Percentiles rank a stretch among this genome's conserved stretches.
Evolutionary conservation across 306 rosid species (phyloP).

Genomic region (Morella rubra): DNA sequence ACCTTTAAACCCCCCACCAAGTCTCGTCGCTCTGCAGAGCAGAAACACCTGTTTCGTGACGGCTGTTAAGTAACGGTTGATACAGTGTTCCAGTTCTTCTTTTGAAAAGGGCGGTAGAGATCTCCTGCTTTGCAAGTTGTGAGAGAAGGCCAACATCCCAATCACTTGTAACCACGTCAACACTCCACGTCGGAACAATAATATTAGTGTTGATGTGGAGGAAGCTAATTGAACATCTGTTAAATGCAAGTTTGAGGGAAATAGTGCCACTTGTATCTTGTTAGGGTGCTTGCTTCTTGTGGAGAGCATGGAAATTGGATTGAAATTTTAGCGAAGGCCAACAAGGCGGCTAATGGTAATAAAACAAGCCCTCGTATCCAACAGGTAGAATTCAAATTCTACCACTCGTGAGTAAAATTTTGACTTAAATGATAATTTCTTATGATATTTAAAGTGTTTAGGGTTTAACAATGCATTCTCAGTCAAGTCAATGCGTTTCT

Average conservation of each 20-base stretch:
- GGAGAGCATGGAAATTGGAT: not conserved
- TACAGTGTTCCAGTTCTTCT: not conserved
- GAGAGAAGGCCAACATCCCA: not conserved
- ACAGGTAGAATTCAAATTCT: too few relatives aligned
- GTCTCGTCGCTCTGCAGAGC: not conserved
- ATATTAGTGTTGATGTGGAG: not conserved
- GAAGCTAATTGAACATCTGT: not conserved
- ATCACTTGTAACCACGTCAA: not conserved
- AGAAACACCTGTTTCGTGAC: constrained; percentile 16
- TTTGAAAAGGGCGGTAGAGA: not conserved
- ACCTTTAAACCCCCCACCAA: constrained; percentile 10
- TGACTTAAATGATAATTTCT: too few relatives aligned
- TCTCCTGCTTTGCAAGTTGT: not conserved
- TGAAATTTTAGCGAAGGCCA: too few relatives aligned
- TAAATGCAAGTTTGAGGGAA: not conserved
- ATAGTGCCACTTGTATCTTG: not conserved
- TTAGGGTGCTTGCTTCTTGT: not conserved
- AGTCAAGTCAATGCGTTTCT: too few relatives aligned
- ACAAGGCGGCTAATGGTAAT: too few relatives aligned
- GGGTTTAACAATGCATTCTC: too few relatives aligned
- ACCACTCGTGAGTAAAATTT: too few relatives aligned
- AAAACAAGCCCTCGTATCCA: too few relatives aligned
- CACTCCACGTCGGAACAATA: not conserved
- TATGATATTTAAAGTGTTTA: too few relatives aligned
- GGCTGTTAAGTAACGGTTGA: constrained; percentile 50